These are phyloP conservation scores for Macroventuria anomochaeta DNA, from an alignment of 2,329 filamentous ascomycete genomes.

Conservation along the genomic window DNA sequence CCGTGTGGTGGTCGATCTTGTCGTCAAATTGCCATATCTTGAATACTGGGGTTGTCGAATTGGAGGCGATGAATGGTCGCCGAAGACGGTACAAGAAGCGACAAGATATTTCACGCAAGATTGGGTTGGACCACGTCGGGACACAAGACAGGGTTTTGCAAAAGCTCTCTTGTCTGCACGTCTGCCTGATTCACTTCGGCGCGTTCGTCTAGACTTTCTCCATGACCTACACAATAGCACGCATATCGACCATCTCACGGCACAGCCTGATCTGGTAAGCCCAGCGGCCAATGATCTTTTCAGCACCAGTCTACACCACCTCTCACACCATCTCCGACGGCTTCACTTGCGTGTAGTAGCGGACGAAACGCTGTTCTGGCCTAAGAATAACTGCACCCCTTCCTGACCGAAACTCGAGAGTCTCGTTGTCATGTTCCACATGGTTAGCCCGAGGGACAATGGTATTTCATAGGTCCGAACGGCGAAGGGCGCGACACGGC, in stretches of 20 bases:
- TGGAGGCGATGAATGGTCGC: slow-evolving; percentile 17
- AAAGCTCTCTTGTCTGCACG: slow-evolving; percentile 24
- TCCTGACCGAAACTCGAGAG: slow-evolving; percentile 25
- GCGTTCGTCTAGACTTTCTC: slow-evolving; percentile 16
- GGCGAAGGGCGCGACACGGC: no score
- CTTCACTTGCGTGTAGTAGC: slow-evolving; percentile 18
- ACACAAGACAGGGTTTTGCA: slow-evolving; percentile 30
- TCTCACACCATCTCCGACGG: slow-evolving; percentile 25
- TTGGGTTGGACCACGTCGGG: slow-evolving; percentile 28
- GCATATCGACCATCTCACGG: no score
- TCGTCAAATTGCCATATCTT: slow-evolving; percentile 13
- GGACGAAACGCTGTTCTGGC: slow-evolving; percentile 29
- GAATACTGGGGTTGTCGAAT: slow-evolving; percentile 1
- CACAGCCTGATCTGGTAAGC: slow-evolving; percentile 22
- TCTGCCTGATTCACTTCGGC: no score
- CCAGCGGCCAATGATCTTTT: slow-evolving; percentile 27
- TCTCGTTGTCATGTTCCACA: slow-evolving; percentile 5
- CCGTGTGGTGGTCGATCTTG: slow-evolving; percentile 23
- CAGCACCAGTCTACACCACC: slow-evolving; percentile 24
- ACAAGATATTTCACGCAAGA: slow-evolving; percentile 18
- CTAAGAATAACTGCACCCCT: slow-evolving; percentile 11
- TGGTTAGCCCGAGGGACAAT: background rate
- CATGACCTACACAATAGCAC: no score
- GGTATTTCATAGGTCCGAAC: no score
- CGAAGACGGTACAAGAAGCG: background rate